Evolutionary conservation across 345 rosid genomes (phyloP), one percentile per base, ranked within the genome.

Genomic region (Arabidopsis suecica): DNA sequence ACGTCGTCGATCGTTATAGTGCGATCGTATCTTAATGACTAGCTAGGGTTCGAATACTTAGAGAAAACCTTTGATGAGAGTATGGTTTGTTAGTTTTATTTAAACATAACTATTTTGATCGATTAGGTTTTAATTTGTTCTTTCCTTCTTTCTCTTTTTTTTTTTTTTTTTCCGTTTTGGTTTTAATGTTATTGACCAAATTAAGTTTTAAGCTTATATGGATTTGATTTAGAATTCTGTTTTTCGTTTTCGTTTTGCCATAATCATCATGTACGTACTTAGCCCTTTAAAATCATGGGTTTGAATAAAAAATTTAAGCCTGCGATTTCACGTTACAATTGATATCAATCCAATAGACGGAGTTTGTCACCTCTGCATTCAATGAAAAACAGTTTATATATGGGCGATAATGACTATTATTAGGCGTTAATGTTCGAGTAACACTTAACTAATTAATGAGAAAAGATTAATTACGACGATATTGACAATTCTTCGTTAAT

Each of bases 31-130:
- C 13, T 55, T 47, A 12, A 72, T 14, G 32, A 6, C 14, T 13
- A 53, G 1, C 3, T 60, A 49, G 20, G 38, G 32, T 48, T 53
- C 16, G 23, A 13, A 44, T 13, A 44, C 49, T 44, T 44, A 4
- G 49, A 44, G 7, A 0, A 5, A 14, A 5, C 3, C n/a, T 44
- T n/a, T 45, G 9, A 7, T 45, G 20, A n/a, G n/a, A 6, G 8
- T 45, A 40, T 44, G 41, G 63, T 58, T 58, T 58, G 9, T 59
- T 62, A 28, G 38, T 22, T 63, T 44, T 7, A 44, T 44, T 14
- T 37, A 25, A 13, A 14, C 5, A 13, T 16, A 14, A 14, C 49
- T 14, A 45, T 14, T 14, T n/a, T 45, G 18, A 45, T 18, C 7
- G 7, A 6, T 45, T 8, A 42, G 23, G 67, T 6, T 25, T 16